phyloP scores from a whole-genome alignment of 352 stramenopile species.

The Pythium angustatum region DNA sequence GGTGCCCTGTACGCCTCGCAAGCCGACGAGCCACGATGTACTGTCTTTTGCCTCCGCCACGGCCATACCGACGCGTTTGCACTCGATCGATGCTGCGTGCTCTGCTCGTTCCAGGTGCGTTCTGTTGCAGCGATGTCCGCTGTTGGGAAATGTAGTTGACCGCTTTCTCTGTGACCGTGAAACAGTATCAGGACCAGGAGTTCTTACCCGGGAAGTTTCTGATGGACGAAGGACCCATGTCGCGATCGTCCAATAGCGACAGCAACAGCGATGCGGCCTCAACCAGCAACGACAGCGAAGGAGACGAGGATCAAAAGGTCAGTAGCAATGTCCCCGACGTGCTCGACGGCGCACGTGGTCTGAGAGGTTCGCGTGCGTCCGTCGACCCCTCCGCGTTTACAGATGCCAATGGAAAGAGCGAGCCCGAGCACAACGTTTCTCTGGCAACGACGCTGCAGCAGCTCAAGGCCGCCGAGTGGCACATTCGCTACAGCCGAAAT shows the following conservation, averaged over 20 bases:
- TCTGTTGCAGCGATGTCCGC: neutral
- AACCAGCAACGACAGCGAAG: neutral
- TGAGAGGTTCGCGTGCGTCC: no score
- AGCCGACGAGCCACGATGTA: slow-evolving; percentile 42
- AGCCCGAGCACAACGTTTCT: slow-evolving; percentile 12
- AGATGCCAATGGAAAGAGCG: neutral
- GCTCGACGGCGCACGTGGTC: no score
- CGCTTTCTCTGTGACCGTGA: neutral
- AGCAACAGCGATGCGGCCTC: slow-evolving; percentile 2
- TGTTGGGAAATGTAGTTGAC: neutral
- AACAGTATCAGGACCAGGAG: slow-evolving; percentile 35
- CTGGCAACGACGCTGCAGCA: slow-evolving; percentile 38
- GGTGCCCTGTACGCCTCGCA: slow-evolving; percentile 22
- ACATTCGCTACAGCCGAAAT: slow-evolving; percentile 38
- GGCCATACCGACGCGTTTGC: slow-evolving; percentile 39
- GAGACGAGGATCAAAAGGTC: neutral
- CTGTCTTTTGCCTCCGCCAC: slow-evolving; percentile 62
- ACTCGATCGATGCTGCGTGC: slow-evolving; percentile 49
- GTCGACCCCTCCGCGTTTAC: no score
- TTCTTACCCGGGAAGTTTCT: slow-evolving; percentile 3
- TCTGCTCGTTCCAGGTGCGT: slow-evolving; percentile 51
- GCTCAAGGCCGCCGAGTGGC: slow-evolving; percentile 52
- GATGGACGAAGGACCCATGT: neutral
- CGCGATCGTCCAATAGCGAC: neutral
- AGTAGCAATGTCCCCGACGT: no score